Evolutionary conservation across 2,329 filamentous ascomycete species (phyloP).

Genomic region (Talaromyces sp.): DNA sequence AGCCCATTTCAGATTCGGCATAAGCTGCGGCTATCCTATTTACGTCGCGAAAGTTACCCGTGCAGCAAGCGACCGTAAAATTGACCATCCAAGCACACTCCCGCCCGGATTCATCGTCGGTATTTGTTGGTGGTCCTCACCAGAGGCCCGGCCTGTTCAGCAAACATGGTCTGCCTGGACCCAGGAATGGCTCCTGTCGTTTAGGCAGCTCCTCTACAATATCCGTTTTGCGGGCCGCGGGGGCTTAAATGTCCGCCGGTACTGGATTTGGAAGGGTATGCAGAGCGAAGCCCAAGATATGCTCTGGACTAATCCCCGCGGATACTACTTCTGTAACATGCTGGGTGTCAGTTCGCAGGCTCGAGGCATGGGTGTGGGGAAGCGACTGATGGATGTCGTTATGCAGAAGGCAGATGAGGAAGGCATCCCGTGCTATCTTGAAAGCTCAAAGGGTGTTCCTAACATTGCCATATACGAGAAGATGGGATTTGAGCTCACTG

Average conservation of each 20-base stretch:
- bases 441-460: conserved; percentile 68
- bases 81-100: conserved; percentile 12
- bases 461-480: conserved; percentile 72
- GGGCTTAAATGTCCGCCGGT: conserved; percentile 66
- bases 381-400: conserved; percentile 65
- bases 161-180: conserved; percentile 65
- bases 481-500: conserved; percentile 67
- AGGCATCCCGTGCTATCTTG: conserved; percentile 68
- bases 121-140: conserved; percentile 72
- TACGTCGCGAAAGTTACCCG: conserved; percentile 66
- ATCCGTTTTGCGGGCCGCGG: conserved; percentile 66
- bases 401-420: conserved; percentile 66
- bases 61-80: conserved; percentile 26
- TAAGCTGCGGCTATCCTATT: conserved; percentile 66
- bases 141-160: conserved; percentile 51
- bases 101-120: conserved; percentile 60
- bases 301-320: conserved; percentile 66
- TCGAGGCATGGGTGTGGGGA: conserved; percentile 69
- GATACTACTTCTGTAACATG: conserved; percentile 78
- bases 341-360: conserved; percentile 67
- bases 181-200: conserved; percentile 67
- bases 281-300: conserved; percentile 64
- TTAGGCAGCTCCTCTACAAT: conserved; percentile 68
- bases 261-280: conserved; percentile 71
- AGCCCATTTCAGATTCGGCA: conserved; percentile 70